These are phyloP conservation scores for Plasmodium knowlesi DNA, from an alignment of 169 alveolate species.

Conservation along the genomic window DNA sequence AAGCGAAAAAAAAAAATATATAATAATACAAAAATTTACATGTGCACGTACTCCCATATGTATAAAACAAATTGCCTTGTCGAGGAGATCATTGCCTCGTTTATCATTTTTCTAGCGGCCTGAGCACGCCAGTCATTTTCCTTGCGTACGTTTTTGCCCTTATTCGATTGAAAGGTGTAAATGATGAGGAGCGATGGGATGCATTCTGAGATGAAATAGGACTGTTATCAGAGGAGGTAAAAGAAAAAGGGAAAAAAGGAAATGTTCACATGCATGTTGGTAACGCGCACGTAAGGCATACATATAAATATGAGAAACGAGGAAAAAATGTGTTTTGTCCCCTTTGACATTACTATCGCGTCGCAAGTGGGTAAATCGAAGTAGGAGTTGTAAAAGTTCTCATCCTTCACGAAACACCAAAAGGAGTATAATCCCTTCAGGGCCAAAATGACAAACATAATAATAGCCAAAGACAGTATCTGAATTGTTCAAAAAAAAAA, in stretches of 20 bases:
- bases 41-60: neutral
- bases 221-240: neutral
- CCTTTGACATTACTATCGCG: slow-evolving; percentile 17
- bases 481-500: slow-evolving; percentile 10
- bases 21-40: neutral
- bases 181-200: slow-evolving; percentile 55
- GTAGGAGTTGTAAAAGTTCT: slow-evolving; percentile 13
- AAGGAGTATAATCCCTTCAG: slow-evolving; percentile 55
- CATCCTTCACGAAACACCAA: slow-evolving; percentile 42
- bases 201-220: slow-evolving; percentile 57
- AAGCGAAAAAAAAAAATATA: neutral
- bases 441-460: slow-evolving; percentile 36
- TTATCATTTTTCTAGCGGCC: neutral
- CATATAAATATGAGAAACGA: neutral
- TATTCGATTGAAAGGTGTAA: slow-evolving; percentile 40
- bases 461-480: slow-evolving; percentile 49
- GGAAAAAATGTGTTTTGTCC: neutral
- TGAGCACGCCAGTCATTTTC: neutral
- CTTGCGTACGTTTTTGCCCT: slow-evolving; percentile 40
- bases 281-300: neutral
- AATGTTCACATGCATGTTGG: neutral
- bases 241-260: neutral
- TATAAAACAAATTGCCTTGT: neutral
- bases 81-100: neutral
- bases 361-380: slow-evolving; percentile 46